A percentile compares a stretch with the other conserved stretches of the same genome.
Evolutionary conservation across 2,329 filamentous ascomycete genomes (phyloP).

Genomic region (Botrytis tulipae): DNA sequence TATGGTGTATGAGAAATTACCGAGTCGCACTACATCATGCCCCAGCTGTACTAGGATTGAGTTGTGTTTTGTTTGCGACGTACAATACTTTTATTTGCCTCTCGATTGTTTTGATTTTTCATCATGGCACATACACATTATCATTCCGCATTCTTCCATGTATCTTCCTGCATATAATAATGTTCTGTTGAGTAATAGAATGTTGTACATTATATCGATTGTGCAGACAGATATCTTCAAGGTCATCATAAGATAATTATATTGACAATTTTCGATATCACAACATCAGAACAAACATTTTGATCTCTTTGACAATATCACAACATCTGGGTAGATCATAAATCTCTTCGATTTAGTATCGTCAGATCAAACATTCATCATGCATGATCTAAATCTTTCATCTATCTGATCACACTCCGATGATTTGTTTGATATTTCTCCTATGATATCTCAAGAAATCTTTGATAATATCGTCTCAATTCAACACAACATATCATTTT

Average conservation of each 20-base stretch:
- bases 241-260: background rate
- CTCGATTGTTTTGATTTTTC: background rate
- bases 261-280: background rate
- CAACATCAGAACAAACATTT: background rate
- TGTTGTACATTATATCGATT: background rate
- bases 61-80: background rate
- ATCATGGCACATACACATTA: conserved; percentile 1
- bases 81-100: background rate
- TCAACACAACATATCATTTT: background rate
- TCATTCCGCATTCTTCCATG: background rate
- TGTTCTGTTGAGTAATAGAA: background rate
- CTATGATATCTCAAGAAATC: background rate
- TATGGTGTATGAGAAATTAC: background rate
- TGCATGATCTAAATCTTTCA: background rate
- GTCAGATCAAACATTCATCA: background rate
- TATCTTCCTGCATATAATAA: background rate
- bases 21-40: background rate
- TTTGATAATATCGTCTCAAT: background rate
- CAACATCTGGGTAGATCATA: conserved; percentile 1
- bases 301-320: background rate
- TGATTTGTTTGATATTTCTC: background rate
- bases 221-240: too few species aligned
- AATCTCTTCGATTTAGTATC: background rate
- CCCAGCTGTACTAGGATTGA: background rate
- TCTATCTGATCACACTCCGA: background rate